phyloP scores from a whole-genome alignment of 202 grass and related monocot genomes.

The Zizania palustris region DNA sequence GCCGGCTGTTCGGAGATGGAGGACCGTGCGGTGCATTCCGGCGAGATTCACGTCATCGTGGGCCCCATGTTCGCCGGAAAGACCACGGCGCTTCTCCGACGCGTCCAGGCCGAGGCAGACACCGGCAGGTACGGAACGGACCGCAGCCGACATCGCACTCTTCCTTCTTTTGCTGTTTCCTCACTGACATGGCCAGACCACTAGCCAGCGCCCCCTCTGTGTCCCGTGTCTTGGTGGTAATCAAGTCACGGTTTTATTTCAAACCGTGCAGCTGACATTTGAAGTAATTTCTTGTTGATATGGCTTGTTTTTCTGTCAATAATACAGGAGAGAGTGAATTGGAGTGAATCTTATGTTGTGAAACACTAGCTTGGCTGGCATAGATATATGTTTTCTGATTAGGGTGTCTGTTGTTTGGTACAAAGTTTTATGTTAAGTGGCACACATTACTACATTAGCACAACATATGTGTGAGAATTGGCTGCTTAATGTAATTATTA shows the following conservation, averaged over 20 bases:
- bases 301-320: too few species aligned
- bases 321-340: not conserved
- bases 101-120: slow-evolving; percentile 57
- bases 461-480: not conserved
- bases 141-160: too few species aligned
- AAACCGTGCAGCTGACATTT: too few species aligned
- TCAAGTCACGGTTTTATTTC: too few species aligned
- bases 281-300: too few species aligned
- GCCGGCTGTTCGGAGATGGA: slow-evolving; percentile 21
- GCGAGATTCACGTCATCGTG: slow-evolving; percentile 90
- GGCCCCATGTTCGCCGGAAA: slow-evolving; percentile 93
- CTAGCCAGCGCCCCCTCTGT: not conserved
- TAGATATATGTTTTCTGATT: not conserved
- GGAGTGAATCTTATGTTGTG: slow-evolving; percentile 11
- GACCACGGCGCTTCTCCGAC: slow-evolving; percentile 75
- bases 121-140: slow-evolving; percentile 59
- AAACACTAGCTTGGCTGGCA: not conserved
- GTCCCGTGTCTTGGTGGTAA: too few species aligned
- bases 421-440: not conserved
- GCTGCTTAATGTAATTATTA: not conserved
- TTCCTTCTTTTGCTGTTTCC: slow-evolving; percentile 14
- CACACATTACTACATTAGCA: too few species aligned
- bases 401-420: not conserved
- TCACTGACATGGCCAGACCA: not conserved
- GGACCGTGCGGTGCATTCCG: slow-evolving; percentile 37